Evolutionary conservation across 257 asterid species (phyloP), one percentile per base, ranked within the genome.

Genomic region (Penstemon newberryi): DNA sequence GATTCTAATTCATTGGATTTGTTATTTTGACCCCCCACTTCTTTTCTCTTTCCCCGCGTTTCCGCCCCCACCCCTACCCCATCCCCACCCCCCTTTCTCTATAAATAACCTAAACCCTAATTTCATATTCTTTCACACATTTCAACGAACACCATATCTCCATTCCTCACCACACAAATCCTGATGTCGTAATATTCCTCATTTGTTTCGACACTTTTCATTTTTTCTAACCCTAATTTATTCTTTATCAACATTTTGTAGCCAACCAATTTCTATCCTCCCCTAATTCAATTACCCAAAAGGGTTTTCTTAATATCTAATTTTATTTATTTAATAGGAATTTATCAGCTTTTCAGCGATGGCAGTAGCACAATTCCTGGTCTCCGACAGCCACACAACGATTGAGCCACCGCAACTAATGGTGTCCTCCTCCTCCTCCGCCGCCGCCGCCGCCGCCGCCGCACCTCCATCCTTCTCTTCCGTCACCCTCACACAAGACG

Each of bases 401-500:
- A 67, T 64, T 8, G 85, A 83, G 55, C 70, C 78, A 6, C 78
- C 76, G 13, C 49, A 63, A 4, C 73, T 81, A 3, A 77, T 77
- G 77, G 83, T 60, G 19, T 39, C 89, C 67, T 7, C 77, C 45
- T 18, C 81, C 55, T n/a, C n/a, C n/a, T 56, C 77, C 11, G 1
- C 67, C 33, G n/a, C 75, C 83, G 7, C 45, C 70, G 57, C 58
- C 72, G 0, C 38, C 68, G 33, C 33, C 33, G 1, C 33, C 1
- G 33, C 33, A 25, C 33, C 33, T 25, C 3, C 33, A 1, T 25
- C 33, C 33, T 2, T 2, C 61, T 60, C 79, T 0, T 9, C 90
- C 5, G 79, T 70, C 12, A 36, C 73, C 70, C 78, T 85, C 1
- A 81, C 86, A 42, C 91, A 85, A 71, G 91, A 85, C 8, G 91